These are phyloP conservation scores for Penicillium maclennaniae DNA, from an alignment of 495 filamentous ascomycete genomes.

Conservation along the genomic window DNA sequence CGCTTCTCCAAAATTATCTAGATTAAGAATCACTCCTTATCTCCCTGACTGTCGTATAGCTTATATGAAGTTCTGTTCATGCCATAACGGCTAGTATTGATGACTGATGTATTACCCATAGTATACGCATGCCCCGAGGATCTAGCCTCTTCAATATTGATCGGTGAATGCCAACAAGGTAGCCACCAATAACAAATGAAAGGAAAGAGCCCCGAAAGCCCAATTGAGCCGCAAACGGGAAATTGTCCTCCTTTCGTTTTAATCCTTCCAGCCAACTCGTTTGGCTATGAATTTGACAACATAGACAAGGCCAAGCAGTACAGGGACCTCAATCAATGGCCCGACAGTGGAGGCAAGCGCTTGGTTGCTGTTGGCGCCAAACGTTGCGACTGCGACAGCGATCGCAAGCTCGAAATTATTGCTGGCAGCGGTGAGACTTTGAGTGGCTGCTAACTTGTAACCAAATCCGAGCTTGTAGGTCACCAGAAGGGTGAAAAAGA, in stretches of 20 bases:
- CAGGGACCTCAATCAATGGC: slow-evolving; percentile 88
- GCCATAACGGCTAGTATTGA: not conserved
- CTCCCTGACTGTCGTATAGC: not conserved
- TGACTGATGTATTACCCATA: not conserved
- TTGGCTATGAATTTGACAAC: slow-evolving; percentile 47
- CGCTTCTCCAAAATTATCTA: not conserved
- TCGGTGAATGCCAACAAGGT: not conserved
- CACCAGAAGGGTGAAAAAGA: slow-evolving; percentile 61
- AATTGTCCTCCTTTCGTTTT: not conserved
- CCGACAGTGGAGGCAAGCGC: slow-evolving; percentile 88
- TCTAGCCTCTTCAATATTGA: not conserved
- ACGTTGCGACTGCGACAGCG: slow-evolving; percentile 83
- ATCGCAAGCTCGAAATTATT: slow-evolving; percentile 96
- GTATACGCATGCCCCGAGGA: not conserved
- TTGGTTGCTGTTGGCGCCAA: slow-evolving; percentile 75
- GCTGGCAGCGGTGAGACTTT: slow-evolving; percentile 91
- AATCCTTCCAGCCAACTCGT: slow-evolving; percentile 20
- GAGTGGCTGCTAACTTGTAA: slow-evolving; percentile 69
- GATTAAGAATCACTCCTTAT: not conserved
- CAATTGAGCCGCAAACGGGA: not conserved
- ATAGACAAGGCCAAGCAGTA: slow-evolving; percentile 78
- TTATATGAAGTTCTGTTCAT: not conserved
- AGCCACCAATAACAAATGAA: not conserved
- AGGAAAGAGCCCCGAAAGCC: not conserved
- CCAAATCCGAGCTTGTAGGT: slow-evolving; percentile 62